Percentiles rank a stretch among this genome's conserved stretches.
These are phyloP conservation scores for Russula olivacea DNA, from an alignment of 768 basidiomycete genomes.

Conservation along the genomic window DNA sequence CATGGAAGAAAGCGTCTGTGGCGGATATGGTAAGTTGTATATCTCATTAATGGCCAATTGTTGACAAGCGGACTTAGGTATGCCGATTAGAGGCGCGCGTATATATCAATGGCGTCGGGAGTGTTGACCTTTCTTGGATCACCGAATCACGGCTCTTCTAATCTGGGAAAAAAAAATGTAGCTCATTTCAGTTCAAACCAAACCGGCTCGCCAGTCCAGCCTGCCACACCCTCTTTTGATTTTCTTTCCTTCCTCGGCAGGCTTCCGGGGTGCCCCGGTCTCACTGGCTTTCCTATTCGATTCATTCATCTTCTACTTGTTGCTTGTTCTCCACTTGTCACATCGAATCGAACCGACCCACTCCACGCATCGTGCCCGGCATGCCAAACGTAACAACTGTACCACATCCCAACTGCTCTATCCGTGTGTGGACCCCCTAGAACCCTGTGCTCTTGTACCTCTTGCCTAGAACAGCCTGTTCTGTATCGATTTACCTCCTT, in stretches of 20 bases:
- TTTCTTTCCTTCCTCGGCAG: constrained; percentile 16
- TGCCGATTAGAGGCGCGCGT: constrained; percentile 26
- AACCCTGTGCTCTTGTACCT: constrained; percentile 14
- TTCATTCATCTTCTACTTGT: no score
- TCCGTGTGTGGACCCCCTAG: constrained; percentile 8
- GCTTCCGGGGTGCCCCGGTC: constrained; percentile 13
- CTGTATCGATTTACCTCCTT: constrained; percentile 17
- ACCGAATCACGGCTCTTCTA: constrained; percentile 21
- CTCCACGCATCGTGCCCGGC: constrained; percentile 11
- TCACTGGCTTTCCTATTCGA: background rate
- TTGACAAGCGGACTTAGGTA: constrained; percentile 23
- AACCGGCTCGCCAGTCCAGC: constrained; percentile 11
- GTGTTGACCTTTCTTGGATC: constrained; percentile 25
- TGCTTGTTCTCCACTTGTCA: constrained; percentile 3
- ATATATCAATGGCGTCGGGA: constrained; percentile 22
- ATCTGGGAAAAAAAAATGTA: constrained; percentile 1
- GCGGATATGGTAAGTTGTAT: constrained; percentile 23
- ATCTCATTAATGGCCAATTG: background rate
- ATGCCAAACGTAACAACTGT: background rate
- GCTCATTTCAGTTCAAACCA: constrained; percentile 4
- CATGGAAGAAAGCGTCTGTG: constrained; percentile 24
- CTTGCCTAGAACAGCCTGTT: constrained; percentile 3
- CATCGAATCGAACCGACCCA: constrained; percentile 7
- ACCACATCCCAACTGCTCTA: constrained; percentile 18
- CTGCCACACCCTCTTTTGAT: background rate